Conservation (phyloP, 352 stramenopile species). For the Globisporangium recalcitrans region DNA sequence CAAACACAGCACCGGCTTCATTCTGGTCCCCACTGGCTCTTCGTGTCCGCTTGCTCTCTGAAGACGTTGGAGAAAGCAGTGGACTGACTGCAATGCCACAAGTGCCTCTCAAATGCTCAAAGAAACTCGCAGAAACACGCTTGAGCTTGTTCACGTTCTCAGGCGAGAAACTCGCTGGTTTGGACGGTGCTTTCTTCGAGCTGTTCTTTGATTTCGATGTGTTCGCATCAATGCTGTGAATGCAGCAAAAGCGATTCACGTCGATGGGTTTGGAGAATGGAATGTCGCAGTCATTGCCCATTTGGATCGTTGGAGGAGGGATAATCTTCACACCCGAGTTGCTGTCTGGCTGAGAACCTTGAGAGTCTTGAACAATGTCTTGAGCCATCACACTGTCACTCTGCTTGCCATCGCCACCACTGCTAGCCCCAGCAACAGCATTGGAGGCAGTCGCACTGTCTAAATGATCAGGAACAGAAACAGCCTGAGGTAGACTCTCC, state of each 20-base stretch:
- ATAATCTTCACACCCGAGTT: background rate
- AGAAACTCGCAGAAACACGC: conserved; percentile 48
- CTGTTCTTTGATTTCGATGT: background rate
- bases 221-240: conserved; percentile 26
- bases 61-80: conserved; percentile 8
- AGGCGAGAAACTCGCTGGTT: conserved; percentile 34
- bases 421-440: background rate
- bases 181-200: background rate
- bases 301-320: conserved; percentile 4
- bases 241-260: conserved; percentile 41
- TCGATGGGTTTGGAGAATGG: conserved; percentile 54
- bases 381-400: background rate
- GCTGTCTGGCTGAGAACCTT: conserved; percentile 7
- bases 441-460: conserved; percentile 1
- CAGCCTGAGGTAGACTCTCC: conserved; percentile 19
- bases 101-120: conserved; percentile 35
- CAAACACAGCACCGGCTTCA: conserved; percentile 27
- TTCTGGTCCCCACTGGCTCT: conserved; percentile 11
- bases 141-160: conserved; percentile 52
- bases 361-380: background rate
- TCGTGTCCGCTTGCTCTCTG: background rate
- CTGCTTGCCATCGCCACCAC: conserved; percentile 18
- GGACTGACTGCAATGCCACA: conserved; percentile 21
- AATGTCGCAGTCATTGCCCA: conserved; percentile 42
- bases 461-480: conserved; percentile 4